These are phyloP conservation scores for Meyerozyma sp. DNA, from an alignment of 1,139 yeast species.

Conservation along the genomic window DNA sequence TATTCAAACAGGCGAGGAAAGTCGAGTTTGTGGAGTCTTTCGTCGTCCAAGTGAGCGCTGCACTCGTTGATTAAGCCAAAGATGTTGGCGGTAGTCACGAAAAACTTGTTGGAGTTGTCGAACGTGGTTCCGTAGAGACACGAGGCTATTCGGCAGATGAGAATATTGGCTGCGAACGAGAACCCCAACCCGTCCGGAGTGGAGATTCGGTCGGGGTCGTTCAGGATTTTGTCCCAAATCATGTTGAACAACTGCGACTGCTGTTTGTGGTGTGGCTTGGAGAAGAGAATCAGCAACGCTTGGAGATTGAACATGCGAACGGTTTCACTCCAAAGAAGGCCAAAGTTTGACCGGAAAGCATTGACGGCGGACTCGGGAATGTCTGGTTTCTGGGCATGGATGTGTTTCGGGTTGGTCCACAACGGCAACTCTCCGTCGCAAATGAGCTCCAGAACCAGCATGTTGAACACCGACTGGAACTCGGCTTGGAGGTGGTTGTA, in stretches of 20 bases:
- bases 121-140: not conserved
- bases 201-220: not conserved
- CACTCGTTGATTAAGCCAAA: slow-evolving; percentile 21
- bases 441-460: not conserved
- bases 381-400: not conserved
- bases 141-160: not conserved
- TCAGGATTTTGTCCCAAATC: not conserved
- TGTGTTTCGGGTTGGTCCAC: not conserved
- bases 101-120: not conserved
- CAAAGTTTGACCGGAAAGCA: slow-evolving; percentile 17
- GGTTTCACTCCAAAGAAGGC: slow-evolving; percentile 33
- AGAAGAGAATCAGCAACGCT: slow-evolving; percentile 11
- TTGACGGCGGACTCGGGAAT: slow-evolving; percentile 2
- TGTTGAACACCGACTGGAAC: not conserved
- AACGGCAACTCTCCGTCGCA: not conserved
- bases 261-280: not conserved
- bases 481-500: not conserved
- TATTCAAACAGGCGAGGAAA: slow-evolving; percentile 17
- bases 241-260: not conserved
- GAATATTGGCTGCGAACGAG: not conserved
- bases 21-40: slow-evolving; percentile 9
- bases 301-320: slow-evolving; percentile 29
- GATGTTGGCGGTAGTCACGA: slow-evolving; percentile 13
- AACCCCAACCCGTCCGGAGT: not conserved
- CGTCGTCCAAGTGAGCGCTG: slow-evolving; percentile 22